Conservation (phyloP, 75 land plant genomes). For the Pinus tabuliformis region DNA sequence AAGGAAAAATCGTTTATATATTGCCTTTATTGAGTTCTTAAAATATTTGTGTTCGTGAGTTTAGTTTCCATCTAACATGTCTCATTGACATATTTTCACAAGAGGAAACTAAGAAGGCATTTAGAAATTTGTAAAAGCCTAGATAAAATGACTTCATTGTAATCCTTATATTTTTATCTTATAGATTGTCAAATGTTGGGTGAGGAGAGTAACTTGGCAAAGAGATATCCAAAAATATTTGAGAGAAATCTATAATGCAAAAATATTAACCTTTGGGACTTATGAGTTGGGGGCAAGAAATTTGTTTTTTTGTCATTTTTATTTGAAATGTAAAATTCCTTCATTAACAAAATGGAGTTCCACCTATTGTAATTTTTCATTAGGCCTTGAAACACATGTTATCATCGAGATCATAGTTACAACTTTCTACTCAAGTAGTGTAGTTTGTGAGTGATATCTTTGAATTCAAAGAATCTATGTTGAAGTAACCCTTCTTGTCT, state of each 20-base stretch:
- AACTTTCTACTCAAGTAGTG: no score
- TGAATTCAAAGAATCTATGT: no score
- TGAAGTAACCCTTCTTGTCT: no score
- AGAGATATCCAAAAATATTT: not conserved
- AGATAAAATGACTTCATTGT: not conserved
- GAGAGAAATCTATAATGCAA: not conserved
- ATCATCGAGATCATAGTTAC: no score
- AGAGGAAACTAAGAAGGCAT: not conserved
- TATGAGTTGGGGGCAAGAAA: slow-evolving; percentile 11
- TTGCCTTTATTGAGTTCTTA: no score
- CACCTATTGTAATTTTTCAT: no score
- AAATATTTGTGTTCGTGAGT: no score
- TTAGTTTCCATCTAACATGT: no score
- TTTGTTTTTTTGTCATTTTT: not conserved
- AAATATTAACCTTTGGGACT: slow-evolving; percentile 13
- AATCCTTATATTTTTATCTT: not conserved
- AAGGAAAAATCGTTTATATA: no score
- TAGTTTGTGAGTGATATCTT: no score
- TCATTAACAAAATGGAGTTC: no score
- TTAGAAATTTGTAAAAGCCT: not conserved
- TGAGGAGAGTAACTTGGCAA: slow-evolving; percentile 1
- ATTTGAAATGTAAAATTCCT: not conserved
- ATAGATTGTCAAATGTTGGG: slow-evolving; percentile 15
- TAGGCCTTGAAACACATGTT: no score
- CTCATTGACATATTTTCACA: not conserved